Base-by-base conservation (phyloP, 495 filamentous ascomycete species). In the Aspergillus bertholletiae region DNA sequence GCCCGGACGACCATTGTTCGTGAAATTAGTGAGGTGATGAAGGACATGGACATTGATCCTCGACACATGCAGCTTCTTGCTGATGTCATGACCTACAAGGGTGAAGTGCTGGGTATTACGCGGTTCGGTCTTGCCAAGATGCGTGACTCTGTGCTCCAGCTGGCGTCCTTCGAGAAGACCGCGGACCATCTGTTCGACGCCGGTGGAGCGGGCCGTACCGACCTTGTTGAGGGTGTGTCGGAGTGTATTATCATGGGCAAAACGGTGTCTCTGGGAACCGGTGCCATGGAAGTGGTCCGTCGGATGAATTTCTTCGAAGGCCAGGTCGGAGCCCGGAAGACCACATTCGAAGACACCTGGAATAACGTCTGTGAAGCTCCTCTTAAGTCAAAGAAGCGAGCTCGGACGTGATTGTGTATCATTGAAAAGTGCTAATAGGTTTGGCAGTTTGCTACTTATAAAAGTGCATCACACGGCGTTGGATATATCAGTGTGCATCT, bases 71-170 rank as follows among this genome's bases (percentile, higher is more conserved):
- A 97, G 68, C 83, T 98, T 7, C 81, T 98, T 15, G 93, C 94
- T n/a, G 95, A 98, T 55, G 91, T 97, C 32, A 98, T 98, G 94
- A 98, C 94, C 6, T 97, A 93, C 80, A 96, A 96, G 73, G 94
- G 94, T 45, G 93, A 97, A 57, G 88, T 97, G 0, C 82, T 96
- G n/a, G 94, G 94, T 32, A 98, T 98, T 65, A 98, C 94, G 8
- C 87, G 94, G 22, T 97, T 97, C 70, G 94, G 94, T 47, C 79
- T 98, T 37, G 85, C 90, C 46, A 98, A 98, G 80, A 98, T 96
- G 92, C 80, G 94, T 49, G 95, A 98, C 68, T 88, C 83, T 22
- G 93, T 97, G 35, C 73, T 98, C 45, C 95, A 97, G 70, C 85
- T 97, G 1, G 94, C 94, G 0, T 95, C 90, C 13, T 98, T 98